These are phyloP conservation scores for Hondaea fermentalgiana DNA, from an alignment of 108 stramenopile genomes.

Conservation along the genomic window DNA sequence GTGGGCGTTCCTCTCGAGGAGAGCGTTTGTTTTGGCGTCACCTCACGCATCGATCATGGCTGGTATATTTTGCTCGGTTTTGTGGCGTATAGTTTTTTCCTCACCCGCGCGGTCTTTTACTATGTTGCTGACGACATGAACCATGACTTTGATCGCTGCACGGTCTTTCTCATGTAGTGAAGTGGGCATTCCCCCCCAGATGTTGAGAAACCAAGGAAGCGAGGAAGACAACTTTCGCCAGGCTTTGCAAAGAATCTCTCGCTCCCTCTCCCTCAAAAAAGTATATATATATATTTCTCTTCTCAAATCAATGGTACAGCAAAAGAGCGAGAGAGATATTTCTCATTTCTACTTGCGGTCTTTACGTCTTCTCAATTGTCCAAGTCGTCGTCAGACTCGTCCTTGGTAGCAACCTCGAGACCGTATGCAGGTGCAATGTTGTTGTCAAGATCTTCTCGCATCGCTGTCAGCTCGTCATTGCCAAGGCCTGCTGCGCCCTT, in stretches of 20 bases:
- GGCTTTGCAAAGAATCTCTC: too few species aligned
- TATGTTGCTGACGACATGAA: not conserved
- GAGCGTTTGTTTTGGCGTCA: not conserved
- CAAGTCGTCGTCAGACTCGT: not conserved
- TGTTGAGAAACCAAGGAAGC: too few species aligned
- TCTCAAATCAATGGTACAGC: too few species aligned
- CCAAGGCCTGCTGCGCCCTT: not conserved
- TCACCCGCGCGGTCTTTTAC: not conserved
- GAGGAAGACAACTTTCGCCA: too few species aligned
- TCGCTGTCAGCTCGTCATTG: not conserved
- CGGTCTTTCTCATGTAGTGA: not conserved
- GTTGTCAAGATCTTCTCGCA: slow-evolving; percentile 13
- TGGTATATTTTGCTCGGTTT: not conserved
- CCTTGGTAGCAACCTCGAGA: not conserved
- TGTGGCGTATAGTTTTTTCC: not conserved
- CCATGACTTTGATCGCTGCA: not conserved
- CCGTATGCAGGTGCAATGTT: not conserved
- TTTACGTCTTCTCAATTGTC: not conserved
- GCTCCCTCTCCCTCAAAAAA: too few species aligned
- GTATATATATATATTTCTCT: too few species aligned
- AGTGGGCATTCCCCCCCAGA: not conserved
- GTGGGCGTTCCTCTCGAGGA: not conserved
- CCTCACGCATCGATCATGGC: not conserved
- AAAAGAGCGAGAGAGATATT: too few species aligned
- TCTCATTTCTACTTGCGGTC: too few species aligned